phyloP scores from a whole-genome alignment of 228 moss, liverwort and hornwort genomes.

The Sphagnum fallax region DNA sequence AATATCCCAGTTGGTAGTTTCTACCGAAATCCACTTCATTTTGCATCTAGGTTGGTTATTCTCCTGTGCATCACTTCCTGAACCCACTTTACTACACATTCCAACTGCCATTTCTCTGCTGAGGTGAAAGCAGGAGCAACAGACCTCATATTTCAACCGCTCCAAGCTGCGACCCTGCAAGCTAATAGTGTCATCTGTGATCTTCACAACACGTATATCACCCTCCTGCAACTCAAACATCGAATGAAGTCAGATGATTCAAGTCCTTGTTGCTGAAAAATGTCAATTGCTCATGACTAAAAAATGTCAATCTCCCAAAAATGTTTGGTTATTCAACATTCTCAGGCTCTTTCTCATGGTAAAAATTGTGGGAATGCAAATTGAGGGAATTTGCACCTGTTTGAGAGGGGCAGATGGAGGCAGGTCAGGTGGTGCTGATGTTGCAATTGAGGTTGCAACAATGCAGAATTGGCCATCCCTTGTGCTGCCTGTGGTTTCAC shows the following conservation, averaged over 20 bases:
- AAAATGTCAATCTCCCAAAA: no score
- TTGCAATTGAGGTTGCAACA: conserved; percentile 32
- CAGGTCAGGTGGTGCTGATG: conserved; percentile 13
- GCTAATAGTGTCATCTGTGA: conserved; percentile 60
- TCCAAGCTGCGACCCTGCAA: conserved; percentile 57
- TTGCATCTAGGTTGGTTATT: no score
- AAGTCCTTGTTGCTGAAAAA: not conserved
- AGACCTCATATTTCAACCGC: conserved; percentile 81
- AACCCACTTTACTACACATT: no score
- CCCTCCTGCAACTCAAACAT: conserved; percentile 38
- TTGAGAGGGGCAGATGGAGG: conserved; percentile 31
- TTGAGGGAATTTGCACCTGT: conserved; percentile 14
- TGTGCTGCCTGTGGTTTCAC: conserved; percentile 12
- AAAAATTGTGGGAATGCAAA: not conserved
- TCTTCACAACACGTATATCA: conserved; percentile 48
- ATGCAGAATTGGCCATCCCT: conserved; percentile 11
- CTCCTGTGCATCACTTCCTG: no score
- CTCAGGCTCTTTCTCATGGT: not conserved
- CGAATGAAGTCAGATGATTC: not conserved
- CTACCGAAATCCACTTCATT: no score
- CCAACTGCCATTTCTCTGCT: no score
- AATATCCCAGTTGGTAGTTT: not conserved
- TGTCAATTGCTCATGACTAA: not conserved
- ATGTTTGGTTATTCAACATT: no score
- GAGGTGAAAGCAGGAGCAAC: not conserved